Conservation (phyloP, 148 eudicot genomes). For the Tetragonia tetragonoides region DNA sequence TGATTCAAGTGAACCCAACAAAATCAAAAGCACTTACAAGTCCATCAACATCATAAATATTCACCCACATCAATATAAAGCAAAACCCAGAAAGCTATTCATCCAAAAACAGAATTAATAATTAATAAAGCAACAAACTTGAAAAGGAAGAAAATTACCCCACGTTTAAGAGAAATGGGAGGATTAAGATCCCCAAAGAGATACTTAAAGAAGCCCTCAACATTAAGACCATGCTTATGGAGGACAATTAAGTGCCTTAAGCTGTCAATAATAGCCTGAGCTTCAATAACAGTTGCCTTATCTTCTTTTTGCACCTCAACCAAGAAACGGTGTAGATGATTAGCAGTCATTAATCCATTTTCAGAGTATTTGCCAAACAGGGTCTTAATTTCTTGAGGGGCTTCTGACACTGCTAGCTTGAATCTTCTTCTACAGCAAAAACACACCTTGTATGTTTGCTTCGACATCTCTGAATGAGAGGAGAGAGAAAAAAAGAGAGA, state of each 20-base stretch:
- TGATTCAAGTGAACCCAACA: background rate
- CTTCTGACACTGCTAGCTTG: constrained; percentile 57
- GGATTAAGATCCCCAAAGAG: constrained; percentile 62
- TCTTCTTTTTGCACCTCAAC: constrained; percentile 61
- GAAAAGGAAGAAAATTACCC: constrained; percentile 37
- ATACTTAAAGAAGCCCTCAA: constrained; percentile 67
- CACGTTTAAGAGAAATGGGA: constrained; percentile 44
- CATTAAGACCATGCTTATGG: constrained; percentile 45
- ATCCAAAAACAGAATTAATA: background rate
- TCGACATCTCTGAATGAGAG: constrained; percentile 22
- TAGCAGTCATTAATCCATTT: constrained; percentile 64
- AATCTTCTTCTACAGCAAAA: constrained; percentile 81
- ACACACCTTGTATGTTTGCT: constrained; percentile 70
- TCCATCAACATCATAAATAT: background rate
- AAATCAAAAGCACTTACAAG: background rate
- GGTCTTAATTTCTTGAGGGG: constrained; percentile 59
- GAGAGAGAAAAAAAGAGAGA: constrained; percentile 9
- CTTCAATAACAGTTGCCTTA: constrained; percentile 44
- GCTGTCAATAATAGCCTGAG: constrained; percentile 55
- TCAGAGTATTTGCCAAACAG: constrained; percentile 61
- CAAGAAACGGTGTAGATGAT: constrained; percentile 59
- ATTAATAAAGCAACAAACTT: background rate
- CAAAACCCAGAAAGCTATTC: background rate
- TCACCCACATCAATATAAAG: background rate
- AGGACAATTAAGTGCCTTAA: constrained; percentile 49